Conservation (phyloP, 208 protist species). For the Vickermania spadyakhi region DNA sequence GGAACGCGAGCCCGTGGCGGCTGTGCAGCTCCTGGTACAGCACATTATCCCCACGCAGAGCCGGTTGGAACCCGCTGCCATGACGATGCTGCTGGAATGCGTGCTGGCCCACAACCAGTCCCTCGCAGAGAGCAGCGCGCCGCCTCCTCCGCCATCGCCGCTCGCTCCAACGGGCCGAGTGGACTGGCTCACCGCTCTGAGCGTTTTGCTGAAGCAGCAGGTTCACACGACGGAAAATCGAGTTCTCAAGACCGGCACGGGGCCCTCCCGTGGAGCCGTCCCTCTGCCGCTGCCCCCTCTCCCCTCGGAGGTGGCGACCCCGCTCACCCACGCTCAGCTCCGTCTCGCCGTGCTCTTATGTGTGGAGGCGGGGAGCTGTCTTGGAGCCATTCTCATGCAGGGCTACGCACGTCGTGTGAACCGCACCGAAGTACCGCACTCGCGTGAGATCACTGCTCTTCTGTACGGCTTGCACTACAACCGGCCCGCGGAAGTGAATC, state of each 20-base stretch:
- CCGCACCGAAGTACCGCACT: conserved; percentile 51
- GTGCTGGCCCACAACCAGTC: conserved; percentile 61
- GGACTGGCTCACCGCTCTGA: conserved; percentile 72
- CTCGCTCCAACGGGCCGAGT: conserved; percentile 13
- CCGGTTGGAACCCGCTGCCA: conserved; percentile 22
- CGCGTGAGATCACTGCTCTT: conserved; percentile 52
- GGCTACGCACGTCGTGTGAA: conserved; percentile 51
- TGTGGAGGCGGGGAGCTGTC: conserved; percentile 55
- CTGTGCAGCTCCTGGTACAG: conserved; percentile 53
- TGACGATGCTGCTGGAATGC: conserved; percentile 53
- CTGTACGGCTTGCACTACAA: conserved; percentile 71
- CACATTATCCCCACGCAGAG: conserved; percentile 54
- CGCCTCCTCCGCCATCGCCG: not conserved
- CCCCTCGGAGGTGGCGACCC: conserved; percentile 12
- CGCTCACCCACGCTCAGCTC: conserved; percentile 36
- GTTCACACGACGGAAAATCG: conserved; percentile 19
- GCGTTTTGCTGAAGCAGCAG: conserved; percentile 53
- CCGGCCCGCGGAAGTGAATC: conserved; percentile 58
- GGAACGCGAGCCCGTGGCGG: conserved; percentile 30
- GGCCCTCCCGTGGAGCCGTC: conserved; percentile 27
- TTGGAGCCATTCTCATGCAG: conserved; percentile 52
- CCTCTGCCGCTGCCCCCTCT: conserved; percentile 9
- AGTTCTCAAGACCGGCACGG: conserved; percentile 53
- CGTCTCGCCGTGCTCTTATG: conserved; percentile 72
- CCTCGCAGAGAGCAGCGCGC: not conserved